phyloP scores from a whole-genome alignment of 2,329 filamentous ascomycete species.

The Thermothelomyces thermophilus region DNA sequence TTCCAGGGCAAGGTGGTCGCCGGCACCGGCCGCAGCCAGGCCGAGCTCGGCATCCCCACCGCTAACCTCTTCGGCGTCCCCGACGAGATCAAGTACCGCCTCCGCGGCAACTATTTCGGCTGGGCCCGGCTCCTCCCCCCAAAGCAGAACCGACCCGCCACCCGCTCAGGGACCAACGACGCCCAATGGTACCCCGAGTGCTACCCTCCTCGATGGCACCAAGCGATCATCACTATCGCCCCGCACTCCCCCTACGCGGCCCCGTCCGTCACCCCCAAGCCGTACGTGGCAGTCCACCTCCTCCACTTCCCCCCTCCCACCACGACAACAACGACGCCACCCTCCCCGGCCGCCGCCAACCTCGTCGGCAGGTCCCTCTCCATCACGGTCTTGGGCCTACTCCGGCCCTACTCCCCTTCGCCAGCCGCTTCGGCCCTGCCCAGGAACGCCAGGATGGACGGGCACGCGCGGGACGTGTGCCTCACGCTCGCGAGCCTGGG shows the following conservation, averaged over 20 bases:
- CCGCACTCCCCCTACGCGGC: conserved; percentile 39
- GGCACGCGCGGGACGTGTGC: conserved; percentile 36
- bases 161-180: neutral
- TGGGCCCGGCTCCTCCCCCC: conserved; percentile 44
- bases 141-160: neutral
- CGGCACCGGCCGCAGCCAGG: conserved; percentile 37
- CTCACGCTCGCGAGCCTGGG: conserved; percentile 41
- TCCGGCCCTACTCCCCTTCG: conserved; percentile 36
- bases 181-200: neutral
- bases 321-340: neutral
- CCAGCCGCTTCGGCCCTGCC: conserved; percentile 9
- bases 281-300: conserved; percentile 48
- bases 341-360: conserved; percentile 27
- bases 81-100: conserved; percentile 44
- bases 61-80: conserved; percentile 48
- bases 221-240: conserved; percentile 51
- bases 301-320: conserved; percentile 46
- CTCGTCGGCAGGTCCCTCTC: conserved; percentile 38
- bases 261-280: conserved; percentile 42
- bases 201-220: conserved; percentile 43
- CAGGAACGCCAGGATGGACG: conserved; percentile 24
- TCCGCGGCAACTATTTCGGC: conserved; percentile 58
- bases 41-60: conserved; percentile 43
- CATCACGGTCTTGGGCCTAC: conserved; percentile 54
- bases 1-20: conserved; percentile 43